Evolutionary conservation across 2,329 filamentous ascomycete species (phyloP), one percentile per base, ranked within the genome.

Genomic region (Fusarium decemcellulare): DNA sequence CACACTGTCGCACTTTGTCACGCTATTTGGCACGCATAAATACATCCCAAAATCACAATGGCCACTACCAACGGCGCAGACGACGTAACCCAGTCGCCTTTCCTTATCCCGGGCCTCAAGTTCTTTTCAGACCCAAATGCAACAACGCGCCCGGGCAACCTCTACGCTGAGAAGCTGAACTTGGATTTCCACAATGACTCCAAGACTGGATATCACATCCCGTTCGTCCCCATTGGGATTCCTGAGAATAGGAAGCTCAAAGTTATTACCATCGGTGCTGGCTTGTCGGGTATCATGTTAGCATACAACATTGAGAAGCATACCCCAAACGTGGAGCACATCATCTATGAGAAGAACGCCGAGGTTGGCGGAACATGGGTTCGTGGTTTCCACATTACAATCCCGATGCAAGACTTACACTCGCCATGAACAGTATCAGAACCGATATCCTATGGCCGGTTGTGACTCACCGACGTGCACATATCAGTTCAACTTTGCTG

Each of bases 231-330:
- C 3, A 23, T 23, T 14, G 42, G 12, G n/a, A n/a, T 44, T 14
- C 42, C 42, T 10, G 70, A 73, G 39, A 72, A 72, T 36, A 51
- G 68, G 8, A 75, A 76, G 27, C 74, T 70, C 1, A 72, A 74
- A 11, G 70, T 64, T 30, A 34, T 59, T 10, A 56, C 50, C 15
- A 50, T 65, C 7, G 62, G 62, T n/a, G 62, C 62, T 14, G 62
- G 62, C 18, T 53, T 30, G 18, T 34, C 58, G 9, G 62, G 62
- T 6, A 23, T 65, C n/a, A 59, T 58, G 42, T 9, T 61, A 6
- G 58, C 53, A 3, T 54, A 61, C 37, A 47, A 61, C 65, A 52
- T 8, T 71, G 72, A 40, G 42, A 30, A 23, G 53, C 51, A 40
- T 29, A 65, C 34, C 15, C 61, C 32, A 42, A 37, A 1, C 15